Evolutionary conservation across 176 grass and related monocot species (phyloP).

Genomic region (Eragrostis curvula): DNA sequence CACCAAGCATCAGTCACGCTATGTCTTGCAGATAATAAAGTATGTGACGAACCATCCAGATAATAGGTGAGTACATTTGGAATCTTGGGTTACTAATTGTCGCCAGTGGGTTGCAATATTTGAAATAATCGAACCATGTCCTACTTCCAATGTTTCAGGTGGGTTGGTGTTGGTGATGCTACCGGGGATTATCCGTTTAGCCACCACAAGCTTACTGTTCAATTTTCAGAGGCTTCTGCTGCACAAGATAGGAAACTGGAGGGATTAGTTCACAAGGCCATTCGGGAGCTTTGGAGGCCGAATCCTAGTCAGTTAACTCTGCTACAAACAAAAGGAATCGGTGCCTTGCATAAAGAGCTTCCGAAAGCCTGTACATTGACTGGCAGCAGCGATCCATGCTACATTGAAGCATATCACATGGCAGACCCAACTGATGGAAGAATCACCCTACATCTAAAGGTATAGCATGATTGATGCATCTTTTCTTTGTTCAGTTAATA

Average conservation of each 20-base stretch:
- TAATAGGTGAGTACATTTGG: constrained; percentile 69
- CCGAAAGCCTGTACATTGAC: constrained; percentile 77
- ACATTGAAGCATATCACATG: constrained; percentile 96
- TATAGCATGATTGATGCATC: constrained; percentile 35
- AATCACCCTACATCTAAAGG: constrained; percentile 94
- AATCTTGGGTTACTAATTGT: constrained; percentile 16
- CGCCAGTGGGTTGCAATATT: neutral
- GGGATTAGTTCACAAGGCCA: constrained; percentile 96
- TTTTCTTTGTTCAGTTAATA: constrained; percentile 15
- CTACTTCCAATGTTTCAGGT: constrained; percentile 65
- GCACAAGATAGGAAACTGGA: constrained; percentile 98
- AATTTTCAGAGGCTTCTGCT: constrained; percentile 82
- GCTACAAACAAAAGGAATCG: constrained; percentile 83
- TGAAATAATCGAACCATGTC: constrained; percentile 11
- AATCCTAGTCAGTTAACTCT: constrained; percentile 75
- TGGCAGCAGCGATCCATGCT: constrained; percentile 95
- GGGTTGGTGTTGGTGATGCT: constrained; percentile 86
- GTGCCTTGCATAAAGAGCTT: constrained; percentile 78
- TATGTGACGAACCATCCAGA: constrained; percentile 83
- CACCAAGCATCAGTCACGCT: constrained; percentile 93
- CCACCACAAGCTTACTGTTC: constrained; percentile 97
- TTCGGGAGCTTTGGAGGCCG: constrained; percentile 91
- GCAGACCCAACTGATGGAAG: constrained; percentile 90
- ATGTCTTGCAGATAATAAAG: constrained; percentile 93
- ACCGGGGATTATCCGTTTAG: constrained; percentile 99